Evolutionary conservation across 2,329 filamentous ascomycete genomes (phyloP), one percentile per base, ranked within the genome.

Genomic region (Ophiocordyceps australis): DNA sequence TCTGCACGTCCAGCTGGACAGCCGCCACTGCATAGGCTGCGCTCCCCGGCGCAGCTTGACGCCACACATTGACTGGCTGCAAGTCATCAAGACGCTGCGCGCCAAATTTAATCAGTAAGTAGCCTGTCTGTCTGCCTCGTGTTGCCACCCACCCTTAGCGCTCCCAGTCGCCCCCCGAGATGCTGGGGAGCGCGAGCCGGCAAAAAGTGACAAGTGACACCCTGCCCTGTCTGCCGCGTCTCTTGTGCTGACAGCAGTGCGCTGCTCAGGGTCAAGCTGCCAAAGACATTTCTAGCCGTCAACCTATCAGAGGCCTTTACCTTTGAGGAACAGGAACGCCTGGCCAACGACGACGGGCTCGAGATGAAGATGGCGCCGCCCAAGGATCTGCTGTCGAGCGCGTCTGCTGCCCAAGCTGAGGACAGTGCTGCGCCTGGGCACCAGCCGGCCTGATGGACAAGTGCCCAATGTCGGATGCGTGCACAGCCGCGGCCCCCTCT

Each of bases 61-160:
- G 4, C 69, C 80, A 3, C 91, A 98, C 52, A 73, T 74, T 20
- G 81, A 98, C 49, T 98, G 89, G 86, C 86, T 91, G 52, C 71
- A 86, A 40, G 80, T 98, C n/a, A 80, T 98, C 37, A 85, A 93
- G 53, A 95, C 85, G 2, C 57, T 98, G 35, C 72, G 85, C 36
- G 86, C 80, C 25, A 95, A 93, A 42, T 95, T 98, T 45, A 80
- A 93, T 44, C 83, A 83, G 78, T 86, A 63, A 56, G 76, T 61
- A 30, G 24, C 15, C 14, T 23, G 5, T 9, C n/a, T 9, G 13
- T 20, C 4, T 14, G 16, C 16, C 10, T 9, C n/a, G 3, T 14
- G 10, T 20, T 23, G 6, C 14, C 12, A 15, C 12, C 14, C 11
- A 12, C 9, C 7, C 14, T 20, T 9, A 5, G 11, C 7, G 9